Conservation (phyloP, 139 green algal genomes). For the Haematococcus sp. region DNA sequence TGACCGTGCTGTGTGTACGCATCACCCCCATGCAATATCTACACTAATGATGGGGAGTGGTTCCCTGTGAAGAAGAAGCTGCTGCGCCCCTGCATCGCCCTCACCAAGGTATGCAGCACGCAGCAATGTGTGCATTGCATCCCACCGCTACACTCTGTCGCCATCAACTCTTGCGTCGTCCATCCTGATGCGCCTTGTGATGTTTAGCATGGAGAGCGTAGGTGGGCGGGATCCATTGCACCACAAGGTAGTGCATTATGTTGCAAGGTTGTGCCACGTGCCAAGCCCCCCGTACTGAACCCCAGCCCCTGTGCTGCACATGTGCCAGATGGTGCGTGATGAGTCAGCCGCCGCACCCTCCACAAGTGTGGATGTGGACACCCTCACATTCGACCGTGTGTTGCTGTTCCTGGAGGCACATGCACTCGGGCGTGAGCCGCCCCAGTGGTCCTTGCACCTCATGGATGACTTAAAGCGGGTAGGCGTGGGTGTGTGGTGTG, state of each 20-base stretch:
- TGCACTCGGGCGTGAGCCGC: constrained; percentile 8
- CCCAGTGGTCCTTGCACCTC: constrained; percentile 49
- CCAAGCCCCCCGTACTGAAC: too few relatives aligned
- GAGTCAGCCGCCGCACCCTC: constrained; percentile 2
- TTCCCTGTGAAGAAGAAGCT: constrained; percentile 66
- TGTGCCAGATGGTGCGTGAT: constrained; percentile 10
- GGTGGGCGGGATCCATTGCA: too few relatives aligned
- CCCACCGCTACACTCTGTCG: too few relatives aligned
- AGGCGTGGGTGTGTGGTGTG: not conserved
- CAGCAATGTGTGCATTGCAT: not conserved
- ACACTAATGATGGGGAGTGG: constrained; percentile 59
- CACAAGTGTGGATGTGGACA: constrained; percentile 54
- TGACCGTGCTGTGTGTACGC: too few relatives aligned
- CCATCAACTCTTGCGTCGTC: too few relatives aligned
- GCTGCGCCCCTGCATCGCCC: constrained; percentile 64
- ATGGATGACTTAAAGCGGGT: constrained; percentile 24
- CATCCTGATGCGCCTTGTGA: too few relatives aligned
- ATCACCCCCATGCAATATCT: too few relatives aligned
- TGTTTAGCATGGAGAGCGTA: too few relatives aligned
- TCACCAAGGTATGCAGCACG: constrained; percentile 53
- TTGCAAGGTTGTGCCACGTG: too few relatives aligned
- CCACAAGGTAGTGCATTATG: too few relatives aligned
- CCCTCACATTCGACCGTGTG: constrained; percentile 68
- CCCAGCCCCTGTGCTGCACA: too few relatives aligned
- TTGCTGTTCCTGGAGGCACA: constrained; percentile 66